Evolutionary conservation across 805 yeast species (phyloP).

Genomic region (Jamesozyma lodderae): DNA sequence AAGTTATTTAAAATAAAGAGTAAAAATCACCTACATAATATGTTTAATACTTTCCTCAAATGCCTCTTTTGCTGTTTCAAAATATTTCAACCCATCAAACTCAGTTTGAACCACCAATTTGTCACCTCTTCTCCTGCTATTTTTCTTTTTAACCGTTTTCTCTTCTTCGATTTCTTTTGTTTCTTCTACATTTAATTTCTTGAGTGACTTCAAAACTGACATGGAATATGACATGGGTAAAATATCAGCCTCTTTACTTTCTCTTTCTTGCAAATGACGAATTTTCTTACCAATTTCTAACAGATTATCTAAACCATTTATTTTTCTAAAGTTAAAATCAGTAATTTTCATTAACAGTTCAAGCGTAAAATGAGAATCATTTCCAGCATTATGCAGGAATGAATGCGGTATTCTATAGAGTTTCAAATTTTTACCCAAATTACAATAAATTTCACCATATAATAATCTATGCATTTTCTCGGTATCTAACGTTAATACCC

Average conservation of each 20-base stretch:
- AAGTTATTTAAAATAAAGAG: no score
- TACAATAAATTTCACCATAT: slow-evolving; percentile 35
- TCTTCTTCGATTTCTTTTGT: slow-evolving; percentile 4
- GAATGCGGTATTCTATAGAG: slow-evolving; percentile 46
- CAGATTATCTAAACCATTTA: slow-evolving; percentile 19
- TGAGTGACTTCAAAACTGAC: not conserved
- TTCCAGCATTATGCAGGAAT: slow-evolving; percentile 59
- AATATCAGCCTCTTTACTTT: slow-evolving; percentile 3
- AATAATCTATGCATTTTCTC: slow-evolving; percentile 34
- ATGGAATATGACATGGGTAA: not conserved
- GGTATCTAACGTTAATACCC: slow-evolving; percentile 37
- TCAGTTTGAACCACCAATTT: slow-evolving; percentile 20
- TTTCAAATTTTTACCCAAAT: slow-evolving; percentile 41
- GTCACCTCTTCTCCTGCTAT: slow-evolving; percentile 3
- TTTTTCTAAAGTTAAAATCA: slow-evolving; percentile 31
- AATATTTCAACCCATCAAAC: slow-evolving; percentile 22
- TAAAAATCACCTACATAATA: no score
- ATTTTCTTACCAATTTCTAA: slow-evolving; percentile 13
- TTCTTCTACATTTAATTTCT: not conserved
- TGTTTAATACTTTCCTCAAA: no score
- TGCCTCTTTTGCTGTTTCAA: slow-evolving; percentile 13
- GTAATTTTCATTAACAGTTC: slow-evolving; percentile 39
- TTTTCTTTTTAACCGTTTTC: slow-evolving; percentile 1
- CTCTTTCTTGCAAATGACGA: slow-evolving; percentile 4
- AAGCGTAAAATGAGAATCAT: slow-evolving; percentile 58